phyloP scores from a whole-genome alignment of 1,139 yeast species.

The Blastobotrys petasosporus region DNA sequence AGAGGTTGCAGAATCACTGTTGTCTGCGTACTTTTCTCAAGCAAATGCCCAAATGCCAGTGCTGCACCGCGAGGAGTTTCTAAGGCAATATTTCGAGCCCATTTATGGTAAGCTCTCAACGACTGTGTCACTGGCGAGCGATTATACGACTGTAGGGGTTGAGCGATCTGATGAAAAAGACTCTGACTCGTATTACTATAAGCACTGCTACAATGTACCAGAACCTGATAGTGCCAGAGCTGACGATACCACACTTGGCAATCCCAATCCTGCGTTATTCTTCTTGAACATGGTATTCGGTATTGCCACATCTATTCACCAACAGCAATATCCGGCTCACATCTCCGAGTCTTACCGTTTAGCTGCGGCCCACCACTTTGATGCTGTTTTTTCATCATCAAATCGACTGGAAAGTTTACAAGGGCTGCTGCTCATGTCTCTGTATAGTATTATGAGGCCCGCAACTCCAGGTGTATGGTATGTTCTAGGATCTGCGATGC shows the following conservation, averaged over 20 bases:
- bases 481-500: constrained; percentile 69
- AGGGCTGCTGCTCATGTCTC: constrained; percentile 60
- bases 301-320: constrained; percentile 69
- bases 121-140: constrained; percentile 54
- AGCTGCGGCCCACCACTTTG: constrained; percentile 60
- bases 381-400: constrained; percentile 49
- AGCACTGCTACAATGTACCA: constrained; percentile 22
- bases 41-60: constrained; percentile 79
- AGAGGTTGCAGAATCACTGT: constrained; percentile 57
- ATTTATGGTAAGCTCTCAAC: constrained; percentile 64
- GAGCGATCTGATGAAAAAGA: constrained; percentile 25
- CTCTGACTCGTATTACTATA: constrained; percentile 44
- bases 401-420: constrained; percentile 69
- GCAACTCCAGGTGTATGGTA: constrained; percentile 89
- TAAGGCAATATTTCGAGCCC: constrained; percentile 62
- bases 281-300: constrained; percentile 75
- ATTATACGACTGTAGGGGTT: constrained; percentile 47
- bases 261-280: constrained; percentile 37
- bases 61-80: constrained; percentile 71
- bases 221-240: constrained; percentile 10
- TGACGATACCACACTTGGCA: constrained; percentile 12
- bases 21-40: constrained; percentile 68
- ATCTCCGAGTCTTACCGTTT: constrained; percentile 67
- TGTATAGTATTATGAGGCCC: constrained; percentile 53
- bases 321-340: constrained; percentile 59